Percentiles rank a stretch among this genome's conserved stretches.
Evolutionary conservation across 2,329 filamentous ascomycete genomes (phyloP).

Genomic region (Trichoderma koningii): DNA sequence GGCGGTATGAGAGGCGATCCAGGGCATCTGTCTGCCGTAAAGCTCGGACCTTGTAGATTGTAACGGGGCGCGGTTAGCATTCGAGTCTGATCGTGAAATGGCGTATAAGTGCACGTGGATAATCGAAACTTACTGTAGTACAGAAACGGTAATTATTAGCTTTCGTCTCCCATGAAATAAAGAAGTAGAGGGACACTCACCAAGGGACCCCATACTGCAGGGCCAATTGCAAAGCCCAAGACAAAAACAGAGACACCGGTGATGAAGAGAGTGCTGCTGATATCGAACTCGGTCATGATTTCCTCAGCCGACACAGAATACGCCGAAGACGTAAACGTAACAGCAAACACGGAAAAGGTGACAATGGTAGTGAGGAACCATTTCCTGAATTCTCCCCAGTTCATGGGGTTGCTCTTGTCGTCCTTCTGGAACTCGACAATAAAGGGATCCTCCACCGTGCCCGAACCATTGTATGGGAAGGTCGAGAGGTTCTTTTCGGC

Average conservation of each 20-base stretch:
- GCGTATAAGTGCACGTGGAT: too few relatives aligned
- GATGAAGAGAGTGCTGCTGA: background rate
- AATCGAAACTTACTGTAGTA: too few relatives aligned
- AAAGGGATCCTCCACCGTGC: background rate
- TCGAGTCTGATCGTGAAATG: too few relatives aligned
- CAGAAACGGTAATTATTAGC: too few relatives aligned
- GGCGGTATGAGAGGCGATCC: slow-evolving; percentile 59
- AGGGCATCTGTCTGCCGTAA: slow-evolving; percentile 61
- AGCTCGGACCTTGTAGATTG: slow-evolving; percentile 51
- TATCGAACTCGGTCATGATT: background rate
- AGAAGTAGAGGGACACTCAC: background rate
- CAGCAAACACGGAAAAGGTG: background rate
- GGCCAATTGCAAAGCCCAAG: background rate
- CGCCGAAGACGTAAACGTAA: background rate
- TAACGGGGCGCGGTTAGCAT: too few relatives aligned
- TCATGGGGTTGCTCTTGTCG: background rate
- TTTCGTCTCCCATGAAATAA: too few relatives aligned
- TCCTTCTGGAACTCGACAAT: background rate
- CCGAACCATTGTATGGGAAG: background rate
- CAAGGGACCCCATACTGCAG: background rate
- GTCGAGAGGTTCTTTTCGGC: too few relatives aligned
- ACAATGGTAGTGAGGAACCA: background rate
- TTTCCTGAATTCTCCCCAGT: background rate
- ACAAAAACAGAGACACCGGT: background rate
- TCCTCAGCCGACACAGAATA: background rate